Evolutionary conservation across 2,329 filamentous ascomycete species (phyloP).

Genomic region (Exutisphaerella laricina): DNA sequence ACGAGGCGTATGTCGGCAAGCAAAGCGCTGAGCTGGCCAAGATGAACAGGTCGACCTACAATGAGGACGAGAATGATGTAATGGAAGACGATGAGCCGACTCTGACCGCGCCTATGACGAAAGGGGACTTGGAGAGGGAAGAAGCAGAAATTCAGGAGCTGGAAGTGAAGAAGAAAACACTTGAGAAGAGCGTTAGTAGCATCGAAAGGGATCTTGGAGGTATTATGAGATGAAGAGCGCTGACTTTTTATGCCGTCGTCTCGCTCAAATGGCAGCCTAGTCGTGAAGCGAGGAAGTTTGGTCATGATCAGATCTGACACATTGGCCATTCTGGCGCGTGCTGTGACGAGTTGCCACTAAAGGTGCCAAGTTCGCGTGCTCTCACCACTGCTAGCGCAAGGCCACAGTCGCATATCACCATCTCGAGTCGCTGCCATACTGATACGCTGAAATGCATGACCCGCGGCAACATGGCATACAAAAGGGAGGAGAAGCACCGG

Average conservation of each 20-base stretch:
- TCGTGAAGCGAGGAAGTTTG: neutral
- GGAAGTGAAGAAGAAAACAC: constrained; percentile 55
- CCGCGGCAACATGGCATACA: no score
- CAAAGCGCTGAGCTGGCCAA: constrained; percentile 68
- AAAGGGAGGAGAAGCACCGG: no score
- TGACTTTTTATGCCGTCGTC: no score
- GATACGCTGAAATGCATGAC: no score
- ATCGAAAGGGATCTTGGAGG: constrained; percentile 66
- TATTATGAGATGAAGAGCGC: constrained; percentile 44
- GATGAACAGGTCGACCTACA: constrained; percentile 54
- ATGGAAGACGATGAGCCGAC: constrained; percentile 42
- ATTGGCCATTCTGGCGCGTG: neutral
- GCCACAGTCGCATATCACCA: neutral
- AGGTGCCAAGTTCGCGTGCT: neutral
- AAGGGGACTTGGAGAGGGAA: constrained; percentile 63
- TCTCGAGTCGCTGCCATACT: no score
- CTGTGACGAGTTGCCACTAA: neutral
- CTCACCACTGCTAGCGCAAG: neutral
- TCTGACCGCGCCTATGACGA: constrained; percentile 49
- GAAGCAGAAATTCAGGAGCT: constrained; percentile 63
- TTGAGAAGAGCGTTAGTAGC: constrained; percentile 60
- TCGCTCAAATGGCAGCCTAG: no score
- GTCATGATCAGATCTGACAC: neutral
- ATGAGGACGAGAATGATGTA: constrained; percentile 35
- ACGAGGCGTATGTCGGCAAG: constrained; percentile 72